Base-by-base conservation (phyloP, 169 alveolate genomes). In the Plasmodium malariae region DNA sequence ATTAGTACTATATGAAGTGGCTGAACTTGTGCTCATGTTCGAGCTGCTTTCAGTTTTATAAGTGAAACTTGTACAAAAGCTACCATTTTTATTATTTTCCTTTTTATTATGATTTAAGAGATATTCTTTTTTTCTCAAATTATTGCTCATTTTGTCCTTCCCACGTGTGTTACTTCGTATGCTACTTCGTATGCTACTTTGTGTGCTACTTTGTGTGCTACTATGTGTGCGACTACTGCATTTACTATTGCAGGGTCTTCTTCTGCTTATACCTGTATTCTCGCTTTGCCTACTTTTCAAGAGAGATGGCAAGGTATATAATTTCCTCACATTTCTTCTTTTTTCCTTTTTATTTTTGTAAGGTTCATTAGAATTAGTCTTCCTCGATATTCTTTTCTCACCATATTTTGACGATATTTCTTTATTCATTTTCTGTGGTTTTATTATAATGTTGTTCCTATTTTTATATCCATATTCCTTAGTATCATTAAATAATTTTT, bases 241-340 rank as follows among this genome's bases (percentile, higher is more conserved):
- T 21, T 11, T 36, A 19, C 55, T 57, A 1, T 54, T 55, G 21
- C 55, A 45, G 14, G 9, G 9, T 45, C 14, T 45, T 45, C 55
- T 0, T 45, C 55, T 45, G 14, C 28, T 4, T 32, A 43, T 17
- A 5, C 3, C 30, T 17, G 48, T 28, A 30, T 37, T 40, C 32
- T 34, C 9, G 0, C 12, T 45, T 54, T 36, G 30, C 4, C 87
- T 55, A 36, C 26, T 73, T 63, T 73, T 73, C 40, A 73, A 63
- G 28, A 73, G 87, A 21, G 87, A 73, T 28, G 87, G 87, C 11
- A 73, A 32, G 2, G 87, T 73, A 37, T 73, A 73, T 34, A 73
- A 14, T 49, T 73, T 73, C 26, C 57, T 73, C 30, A 73, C 72
- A 36, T 43, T 57, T 51, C 51, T 28, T 9, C 28, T n/a, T 12